These are phyloP conservation scores for Oidiodendron maius DNA, from an alignment of 495 filamentous ascomycete genomes.

Conservation along the genomic window DNA sequence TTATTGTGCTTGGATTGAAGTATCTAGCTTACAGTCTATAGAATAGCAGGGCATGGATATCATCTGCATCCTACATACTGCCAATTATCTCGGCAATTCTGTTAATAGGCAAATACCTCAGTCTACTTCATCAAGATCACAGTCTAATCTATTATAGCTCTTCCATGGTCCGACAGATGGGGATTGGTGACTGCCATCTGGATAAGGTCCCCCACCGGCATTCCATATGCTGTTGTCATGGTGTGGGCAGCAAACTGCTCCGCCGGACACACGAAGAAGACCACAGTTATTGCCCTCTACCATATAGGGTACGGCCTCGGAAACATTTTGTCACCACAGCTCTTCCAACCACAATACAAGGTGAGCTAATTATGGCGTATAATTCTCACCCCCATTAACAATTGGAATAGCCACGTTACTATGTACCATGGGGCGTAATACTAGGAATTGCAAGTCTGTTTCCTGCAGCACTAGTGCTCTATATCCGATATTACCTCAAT, in stretches of 20 bases:
- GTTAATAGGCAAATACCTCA: background rate
- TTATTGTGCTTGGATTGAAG: too few relatives aligned
- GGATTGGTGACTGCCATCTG: slow-evolving; percentile 33
- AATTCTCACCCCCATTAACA: slow-evolving; percentile 20
- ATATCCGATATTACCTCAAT: slow-evolving; percentile 51
- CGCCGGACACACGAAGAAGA: slow-evolving; percentile 7
- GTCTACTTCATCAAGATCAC: too few relatives aligned
- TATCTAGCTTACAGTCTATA: too few relatives aligned
- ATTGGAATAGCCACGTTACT: slow-evolving; percentile 34
- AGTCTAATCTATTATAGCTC: slow-evolving; percentile 32
- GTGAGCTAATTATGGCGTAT: background rate
- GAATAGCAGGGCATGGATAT: slow-evolving; percentile 36
- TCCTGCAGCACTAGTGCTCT: slow-evolving; percentile 53
- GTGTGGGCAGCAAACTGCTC: background rate
- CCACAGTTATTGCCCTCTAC: slow-evolving; percentile 1
- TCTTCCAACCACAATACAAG: slow-evolving; percentile 16
- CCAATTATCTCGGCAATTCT: slow-evolving; percentile 17
- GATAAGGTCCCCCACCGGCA: slow-evolving; percentile 31
- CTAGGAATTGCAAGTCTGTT: slow-evolving; percentile 34
- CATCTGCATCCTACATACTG: slow-evolving; percentile 26
- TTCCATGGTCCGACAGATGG: slow-evolving; percentile 46
- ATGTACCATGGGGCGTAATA: slow-evolving; percentile 35
- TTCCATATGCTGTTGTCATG: slow-evolving; percentile 36
- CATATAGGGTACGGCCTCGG: slow-evolving; percentile 3
- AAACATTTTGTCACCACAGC: slow-evolving; percentile 5